phyloP scores from a whole-genome alignment of 805 yeast species.

The Nakazawaea holstii region DNA sequence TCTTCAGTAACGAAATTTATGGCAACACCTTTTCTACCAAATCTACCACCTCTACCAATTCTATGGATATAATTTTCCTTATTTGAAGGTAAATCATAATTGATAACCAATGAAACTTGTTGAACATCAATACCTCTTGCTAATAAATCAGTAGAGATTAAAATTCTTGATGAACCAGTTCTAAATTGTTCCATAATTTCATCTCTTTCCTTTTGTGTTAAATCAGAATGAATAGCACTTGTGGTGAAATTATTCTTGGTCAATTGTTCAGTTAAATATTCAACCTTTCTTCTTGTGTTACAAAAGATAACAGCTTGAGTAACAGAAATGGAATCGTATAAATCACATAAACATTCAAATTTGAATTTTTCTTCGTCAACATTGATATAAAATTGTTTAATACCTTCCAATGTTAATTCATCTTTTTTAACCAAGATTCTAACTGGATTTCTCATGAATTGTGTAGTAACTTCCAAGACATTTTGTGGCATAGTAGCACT shows the following conservation, averaged over 20 bases:
- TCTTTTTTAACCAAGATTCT: slow-evolving; percentile 94
- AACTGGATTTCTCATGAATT: slow-evolving; percentile 90
- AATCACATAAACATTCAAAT: slow-evolving; percentile 89
- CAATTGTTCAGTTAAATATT: slow-evolving; percentile 79
- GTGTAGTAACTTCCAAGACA: slow-evolving; percentile 85
- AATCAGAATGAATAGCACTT: slow-evolving; percentile 94
- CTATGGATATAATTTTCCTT: slow-evolving; percentile 95
- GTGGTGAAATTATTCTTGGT: slow-evolving; percentile 82
- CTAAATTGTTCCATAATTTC: slow-evolving; percentile 94
- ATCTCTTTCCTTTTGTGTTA: slow-evolving; percentile 94
- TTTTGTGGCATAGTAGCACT: slow-evolving; percentile 93
- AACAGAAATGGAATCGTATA: slow-evolving; percentile 90
- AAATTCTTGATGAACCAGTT: slow-evolving; percentile 85
- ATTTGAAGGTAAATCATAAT: slow-evolving; percentile 90
- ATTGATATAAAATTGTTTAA: slow-evolving; percentile 84
- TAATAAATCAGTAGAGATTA: slow-evolving; percentile 95
- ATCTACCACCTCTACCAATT: slow-evolving; percentile 97
- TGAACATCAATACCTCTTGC: slow-evolving; percentile 99
- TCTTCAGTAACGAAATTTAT: slow-evolving; percentile 85
- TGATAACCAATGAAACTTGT: slow-evolving; percentile 92
- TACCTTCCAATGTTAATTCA: slow-evolving; percentile 90
- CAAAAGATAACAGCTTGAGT: slow-evolving; percentile 98
- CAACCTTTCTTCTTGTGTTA: slow-evolving; percentile 94
- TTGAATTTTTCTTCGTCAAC: slow-evolving; percentile 93
- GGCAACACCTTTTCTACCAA: slow-evolving; percentile 98